Conservation (phyloP, 2,329 filamentous ascomycete species). For the Escovopsis weberi region DNA sequence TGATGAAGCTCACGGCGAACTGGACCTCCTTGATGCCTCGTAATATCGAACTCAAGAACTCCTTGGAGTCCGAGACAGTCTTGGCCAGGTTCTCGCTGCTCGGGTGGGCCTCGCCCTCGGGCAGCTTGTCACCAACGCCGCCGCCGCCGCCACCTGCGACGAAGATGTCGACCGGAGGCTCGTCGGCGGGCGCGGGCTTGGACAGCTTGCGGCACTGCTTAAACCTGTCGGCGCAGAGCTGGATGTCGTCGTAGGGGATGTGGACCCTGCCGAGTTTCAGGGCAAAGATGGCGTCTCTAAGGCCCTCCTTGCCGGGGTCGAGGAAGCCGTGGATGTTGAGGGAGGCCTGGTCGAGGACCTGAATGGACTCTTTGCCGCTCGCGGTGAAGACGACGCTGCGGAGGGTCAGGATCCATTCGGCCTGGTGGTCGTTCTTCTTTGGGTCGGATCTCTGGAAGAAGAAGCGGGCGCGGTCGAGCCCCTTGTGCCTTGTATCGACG, state of each 20-base stretch:
- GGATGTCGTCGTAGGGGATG: conserved; percentile 78
- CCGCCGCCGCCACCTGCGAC: too few species aligned
- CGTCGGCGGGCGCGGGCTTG: conserved; percentile 13
- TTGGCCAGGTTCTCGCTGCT: conserved; percentile 56
- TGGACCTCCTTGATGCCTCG: conserved; percentile 93
- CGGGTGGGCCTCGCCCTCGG: conserved; percentile 45
- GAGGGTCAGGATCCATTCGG: conserved; percentile 84
- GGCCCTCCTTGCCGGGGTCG: conserved; percentile 69
- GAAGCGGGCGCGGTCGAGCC: conserved; percentile 77
- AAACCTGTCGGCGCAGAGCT: conserved; percentile 43
- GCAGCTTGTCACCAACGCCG: too few species aligned
- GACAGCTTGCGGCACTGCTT: conserved; percentile 28
- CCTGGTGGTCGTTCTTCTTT: conserved; percentile 49
- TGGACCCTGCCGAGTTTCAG: conserved; percentile 85
- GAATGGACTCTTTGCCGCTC: conserved; percentile 69
- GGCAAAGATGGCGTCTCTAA: conserved; percentile 79
- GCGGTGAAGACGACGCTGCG: conserved; percentile 81
- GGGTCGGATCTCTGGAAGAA: conserved; percentile 60
- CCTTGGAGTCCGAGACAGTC: conserved; percentile 80
- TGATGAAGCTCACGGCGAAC: conserved; percentile 82
- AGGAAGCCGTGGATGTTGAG: conserved; percentile 86
- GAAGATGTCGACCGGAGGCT: too few species aligned
- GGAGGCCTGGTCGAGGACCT: conserved; percentile 75
- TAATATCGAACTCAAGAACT: conserved; percentile 79
- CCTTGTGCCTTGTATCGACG: conserved; percentile 82